A percentile compares a stretch with the other conserved stretches of the same genome.
Evolutionary conservation across 495 filamentous ascomycete genomes (phyloP).

Genomic region (Hypoxylon intermedium): DNA sequence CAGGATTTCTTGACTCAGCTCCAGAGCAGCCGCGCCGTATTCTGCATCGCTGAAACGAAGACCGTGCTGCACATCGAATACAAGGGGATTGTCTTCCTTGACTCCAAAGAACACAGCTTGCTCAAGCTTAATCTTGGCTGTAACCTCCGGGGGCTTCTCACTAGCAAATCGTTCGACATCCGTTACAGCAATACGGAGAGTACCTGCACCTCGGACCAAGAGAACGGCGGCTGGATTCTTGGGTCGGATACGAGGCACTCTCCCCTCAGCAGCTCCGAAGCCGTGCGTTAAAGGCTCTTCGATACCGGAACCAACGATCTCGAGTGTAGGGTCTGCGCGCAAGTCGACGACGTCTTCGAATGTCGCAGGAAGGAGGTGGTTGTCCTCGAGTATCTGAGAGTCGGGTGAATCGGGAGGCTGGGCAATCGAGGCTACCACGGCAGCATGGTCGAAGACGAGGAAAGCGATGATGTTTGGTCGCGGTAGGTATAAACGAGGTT

Average conservation of each 20-base stretch:
- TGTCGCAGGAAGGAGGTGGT: slow-evolving; percentile 59
- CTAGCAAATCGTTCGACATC: slow-evolving; percentile 60
- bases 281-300: slow-evolving; percentile 58
- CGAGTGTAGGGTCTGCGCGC: slow-evolving; percentile 66
- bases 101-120: slow-evolving; percentile 92
- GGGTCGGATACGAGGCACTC: slow-evolving; percentile 55
- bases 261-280: slow-evolving; percentile 50
- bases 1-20: slow-evolving; percentile 83
- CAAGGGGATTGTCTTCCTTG: slow-evolving; percentile 78
- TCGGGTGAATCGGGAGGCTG: slow-evolving; percentile 67
- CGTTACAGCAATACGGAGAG: slow-evolving; percentile 72
- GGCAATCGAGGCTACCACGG: slow-evolving; percentile 76
- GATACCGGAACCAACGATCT: slow-evolving; percentile 67
- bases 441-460: slow-evolving; percentile 74
- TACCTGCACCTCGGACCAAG: slow-evolving; percentile 78
- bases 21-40: slow-evolving; percentile 76
- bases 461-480: slow-evolving; percentile 80
- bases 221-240: slow-evolving; percentile 72
- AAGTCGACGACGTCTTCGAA: slow-evolving; percentile 90
- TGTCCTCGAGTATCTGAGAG: slow-evolving; percentile 71
- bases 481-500: slow-evolving; percentile 78
- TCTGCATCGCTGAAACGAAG: slow-evolving; percentile 70
- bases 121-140: slow-evolving; percentile 86
- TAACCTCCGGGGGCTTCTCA: slow-evolving; percentile 61
- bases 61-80: slow-evolving; percentile 70